phyloP scores from a whole-genome alignment of 768 basidiomycete genomes.

The Tulasnella sp. region DNA sequence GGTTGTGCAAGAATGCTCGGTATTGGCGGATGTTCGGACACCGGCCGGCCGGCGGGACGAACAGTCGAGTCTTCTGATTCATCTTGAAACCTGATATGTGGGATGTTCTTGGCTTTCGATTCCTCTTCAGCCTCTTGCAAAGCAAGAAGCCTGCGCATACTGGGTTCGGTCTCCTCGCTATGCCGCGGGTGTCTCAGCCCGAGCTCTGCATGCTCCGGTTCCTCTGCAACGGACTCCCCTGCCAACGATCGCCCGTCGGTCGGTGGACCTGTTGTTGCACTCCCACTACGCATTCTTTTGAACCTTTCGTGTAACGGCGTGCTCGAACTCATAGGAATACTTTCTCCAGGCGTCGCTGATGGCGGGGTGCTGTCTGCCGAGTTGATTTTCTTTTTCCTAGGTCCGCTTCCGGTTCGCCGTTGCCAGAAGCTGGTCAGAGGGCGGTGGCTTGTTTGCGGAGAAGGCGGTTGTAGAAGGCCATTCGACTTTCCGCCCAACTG shows the following conservation, averaged over 20 bases:
- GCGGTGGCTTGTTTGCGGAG: background rate
- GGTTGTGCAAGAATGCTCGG: background rate
- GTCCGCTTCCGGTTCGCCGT: constrained; percentile 16
- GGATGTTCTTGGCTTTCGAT: background rate
- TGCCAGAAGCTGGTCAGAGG: constrained; percentile 12
- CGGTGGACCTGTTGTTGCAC: background rate
- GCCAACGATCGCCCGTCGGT: background rate
- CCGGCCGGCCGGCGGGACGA: background rate
- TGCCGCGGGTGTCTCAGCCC: background rate
- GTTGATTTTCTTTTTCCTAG: constrained; percentile 6
- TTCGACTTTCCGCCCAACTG: background rate
- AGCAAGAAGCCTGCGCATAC: background rate
- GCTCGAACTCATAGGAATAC: background rate
- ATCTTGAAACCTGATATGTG: background rate
- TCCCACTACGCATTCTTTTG: background rate
- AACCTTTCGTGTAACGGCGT: background rate
- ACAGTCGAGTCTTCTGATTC: background rate
- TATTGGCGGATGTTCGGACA: background rate
- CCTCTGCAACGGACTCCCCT: background rate
- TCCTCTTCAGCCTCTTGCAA: background rate
- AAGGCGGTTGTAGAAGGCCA: background rate
- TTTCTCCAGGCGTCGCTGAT: background rate
- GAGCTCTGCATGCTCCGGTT: background rate
- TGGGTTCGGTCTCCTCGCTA: background rate
- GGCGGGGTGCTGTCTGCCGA: background rate